phyloP scores from a whole-genome alignment of 2,329 filamentous ascomycete species.

The Aureobasidium namibiae region DNA sequence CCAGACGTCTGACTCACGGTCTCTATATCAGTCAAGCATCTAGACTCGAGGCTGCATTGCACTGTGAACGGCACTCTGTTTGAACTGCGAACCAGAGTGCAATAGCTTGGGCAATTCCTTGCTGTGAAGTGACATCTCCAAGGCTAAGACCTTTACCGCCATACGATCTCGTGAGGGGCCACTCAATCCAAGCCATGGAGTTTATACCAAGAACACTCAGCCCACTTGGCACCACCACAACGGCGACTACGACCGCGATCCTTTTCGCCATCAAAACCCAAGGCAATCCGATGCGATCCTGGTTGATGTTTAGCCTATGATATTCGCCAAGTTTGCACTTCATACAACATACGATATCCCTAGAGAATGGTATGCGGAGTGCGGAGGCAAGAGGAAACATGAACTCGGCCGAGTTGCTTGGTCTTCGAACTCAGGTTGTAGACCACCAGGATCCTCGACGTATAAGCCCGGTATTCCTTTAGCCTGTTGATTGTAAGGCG shows the following conservation, averaged over 20 bases:
- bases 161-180: neutral
- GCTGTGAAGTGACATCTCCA: neutral
- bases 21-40: neutral
- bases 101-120: too few species aligned
- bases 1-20: neutral
- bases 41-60: neutral
- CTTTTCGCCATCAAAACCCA: neutral
- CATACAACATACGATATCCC: too few species aligned
- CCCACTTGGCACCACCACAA: constrained; percentile 1
- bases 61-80: neutral
- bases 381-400: too few species aligned
- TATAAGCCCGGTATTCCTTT: neutral
- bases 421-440: neutral
- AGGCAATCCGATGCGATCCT: neutral
- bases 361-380: neutral
- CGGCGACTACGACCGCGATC: neutral
- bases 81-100: neutral
- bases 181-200: neutral
- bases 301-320: neutral
- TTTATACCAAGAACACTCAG: neutral
- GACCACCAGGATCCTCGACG: neutral
- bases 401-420: neutral
- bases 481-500: neutral
- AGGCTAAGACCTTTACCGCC: neutral
- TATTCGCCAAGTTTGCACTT: neutral